Evolutionary conservation across 2,329 filamentous ascomycete genomes (phyloP).

Genomic region (Aspergillus tanneri): DNA sequence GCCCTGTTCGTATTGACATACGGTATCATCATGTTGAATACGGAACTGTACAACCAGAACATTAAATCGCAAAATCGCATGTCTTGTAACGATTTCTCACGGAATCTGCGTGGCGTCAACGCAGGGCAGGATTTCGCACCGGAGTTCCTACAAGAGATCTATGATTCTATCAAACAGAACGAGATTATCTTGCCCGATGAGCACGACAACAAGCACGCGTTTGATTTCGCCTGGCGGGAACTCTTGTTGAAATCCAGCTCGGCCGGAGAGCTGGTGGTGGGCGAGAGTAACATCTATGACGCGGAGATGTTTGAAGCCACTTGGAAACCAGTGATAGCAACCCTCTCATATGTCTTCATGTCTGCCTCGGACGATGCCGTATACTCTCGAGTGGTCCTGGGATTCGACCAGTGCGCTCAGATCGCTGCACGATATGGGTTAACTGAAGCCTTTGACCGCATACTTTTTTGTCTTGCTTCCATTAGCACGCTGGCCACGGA

Average conservation of each 20-base stretch:
- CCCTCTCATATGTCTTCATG: conserved; percentile 97
- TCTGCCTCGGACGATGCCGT: conserved; percentile 96
- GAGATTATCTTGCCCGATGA: conserved; percentile 98
- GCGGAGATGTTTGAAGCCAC: conserved; percentile 96
- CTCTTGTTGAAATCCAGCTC: conserved; percentile 79
- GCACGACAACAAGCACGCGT: conserved; percentile 93
- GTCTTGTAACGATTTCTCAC: conserved; percentile 77
- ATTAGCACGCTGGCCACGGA: conserved; percentile 86
- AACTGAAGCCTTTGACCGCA: conserved; percentile 85
- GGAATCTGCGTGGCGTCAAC: conserved; percentile 89
- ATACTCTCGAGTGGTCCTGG: conserved; percentile 87
- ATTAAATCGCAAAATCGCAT: conserved; percentile 74
- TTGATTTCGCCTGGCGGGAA: conserved; percentile 97
- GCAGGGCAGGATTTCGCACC: conserved; percentile 77
- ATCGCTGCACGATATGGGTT: conserved; percentile 84
- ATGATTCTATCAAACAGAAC: conserved; percentile 83
- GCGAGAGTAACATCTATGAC: conserved; percentile 91
- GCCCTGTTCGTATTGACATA: conserved; percentile 89
- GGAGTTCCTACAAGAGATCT: conserved; percentile 83
- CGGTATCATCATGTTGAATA: conserved; percentile 96
- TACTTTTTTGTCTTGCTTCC: conserved; percentile 82
- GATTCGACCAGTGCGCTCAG: conserved; percentile 92
- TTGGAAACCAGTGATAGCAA: conserved; percentile 93
- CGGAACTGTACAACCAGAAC: conserved; percentile 94
- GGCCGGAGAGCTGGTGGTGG: conserved; percentile 70